Conservation (phyloP, 1,284 basidiomycete species). For the Naganishia albida region DNA sequence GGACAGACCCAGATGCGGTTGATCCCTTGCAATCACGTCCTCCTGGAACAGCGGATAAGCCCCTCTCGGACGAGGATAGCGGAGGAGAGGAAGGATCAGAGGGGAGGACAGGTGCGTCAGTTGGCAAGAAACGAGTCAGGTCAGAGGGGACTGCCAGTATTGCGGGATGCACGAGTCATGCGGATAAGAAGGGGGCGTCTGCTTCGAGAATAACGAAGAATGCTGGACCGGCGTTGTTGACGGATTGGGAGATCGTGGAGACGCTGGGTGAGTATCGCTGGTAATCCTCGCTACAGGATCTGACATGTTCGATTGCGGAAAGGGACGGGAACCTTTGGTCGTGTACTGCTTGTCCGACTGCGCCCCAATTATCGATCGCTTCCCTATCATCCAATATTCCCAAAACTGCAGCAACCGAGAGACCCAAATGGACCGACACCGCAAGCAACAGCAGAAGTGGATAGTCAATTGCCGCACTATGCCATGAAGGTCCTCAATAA, state of each 20-base stretch:
- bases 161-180: slow-evolving; percentile 1
- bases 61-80: slow-evolving; percentile 1
- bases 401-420: slow-evolving; percentile 47
- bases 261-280: slow-evolving; percentile 39
- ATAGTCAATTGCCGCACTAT: slow-evolving; percentile 54
- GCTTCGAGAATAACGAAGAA: slow-evolving; percentile 33
- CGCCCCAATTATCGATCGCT: slow-evolving; percentile 50
- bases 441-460: slow-evolving; percentile 48
- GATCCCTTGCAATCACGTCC: slow-evolving; percentile 1
- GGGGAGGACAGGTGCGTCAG: not conserved
- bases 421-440: slow-evolving; percentile 44
- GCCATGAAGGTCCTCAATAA: slow-evolving; percentile 61
- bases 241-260: slow-evolving; percentile 55
- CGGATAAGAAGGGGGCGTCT: not conserved
- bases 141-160: slow-evolving; percentile 9
- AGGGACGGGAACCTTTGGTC: slow-evolving; percentile 55
- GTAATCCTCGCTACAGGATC: not conserved
- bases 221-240: slow-evolving; percentile 37
- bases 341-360: slow-evolving; percentile 53
- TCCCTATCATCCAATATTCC: slow-evolving; percentile 55
- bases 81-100: slow-evolving; percentile 2
- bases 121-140: slow-evolving; percentile 21
- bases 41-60: not conserved
- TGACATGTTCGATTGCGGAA: too few species aligned
- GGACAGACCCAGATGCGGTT: not conserved